Evolutionary conservation across 441 rosid genomes (phyloP).

Genomic region (Mallotus japonicus): DNA sequence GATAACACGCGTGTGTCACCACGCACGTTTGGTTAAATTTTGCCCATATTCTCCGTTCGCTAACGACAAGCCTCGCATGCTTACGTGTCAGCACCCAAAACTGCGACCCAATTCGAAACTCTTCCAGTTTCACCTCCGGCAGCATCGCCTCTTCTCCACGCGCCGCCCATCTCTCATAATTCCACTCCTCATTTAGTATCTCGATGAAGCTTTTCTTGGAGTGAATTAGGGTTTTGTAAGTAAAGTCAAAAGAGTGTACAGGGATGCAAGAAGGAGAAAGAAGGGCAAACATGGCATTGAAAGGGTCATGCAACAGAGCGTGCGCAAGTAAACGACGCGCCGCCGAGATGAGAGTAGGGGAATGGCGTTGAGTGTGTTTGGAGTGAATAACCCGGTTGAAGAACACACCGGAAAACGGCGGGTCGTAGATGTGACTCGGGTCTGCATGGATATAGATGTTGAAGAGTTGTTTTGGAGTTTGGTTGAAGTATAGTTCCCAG

Average conservation of each 20-base stretch:
- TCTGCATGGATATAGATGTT: conserved; percentile 70
- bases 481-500: conserved; percentile 59
- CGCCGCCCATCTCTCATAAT: conserved; percentile 68
- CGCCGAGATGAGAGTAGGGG: conserved; percentile 63
- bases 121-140: conserved; percentile 61
- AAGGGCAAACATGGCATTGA: conserved; percentile 60
- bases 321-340: conserved; percentile 63
- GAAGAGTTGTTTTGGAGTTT: conserved; percentile 35
- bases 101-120: conserved; percentile 83
- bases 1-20: conserved; percentile 51
- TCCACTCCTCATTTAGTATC: conserved; percentile 53
- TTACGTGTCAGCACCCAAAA: conserved; percentile 68
- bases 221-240: conserved; percentile 34
- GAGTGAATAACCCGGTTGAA: conserved; percentile 52
- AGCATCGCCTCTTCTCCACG: conserved; percentile 65
- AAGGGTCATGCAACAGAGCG: conserved; percentile 60
- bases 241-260: conserved; percentile 55
- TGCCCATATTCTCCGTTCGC: conserved; percentile 51
- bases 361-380: conserved; percentile 40
- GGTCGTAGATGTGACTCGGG: conserved; percentile 41
- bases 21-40: conserved; percentile 59
- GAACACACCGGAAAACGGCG: conserved; percentile 55
- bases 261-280: conserved; percentile 73
- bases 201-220: conserved; percentile 65
- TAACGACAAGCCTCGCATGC: conserved; percentile 60